Conservation (phyloP, 495 filamentous ascomycete genomes). For the Neurospora sp. region DNA sequence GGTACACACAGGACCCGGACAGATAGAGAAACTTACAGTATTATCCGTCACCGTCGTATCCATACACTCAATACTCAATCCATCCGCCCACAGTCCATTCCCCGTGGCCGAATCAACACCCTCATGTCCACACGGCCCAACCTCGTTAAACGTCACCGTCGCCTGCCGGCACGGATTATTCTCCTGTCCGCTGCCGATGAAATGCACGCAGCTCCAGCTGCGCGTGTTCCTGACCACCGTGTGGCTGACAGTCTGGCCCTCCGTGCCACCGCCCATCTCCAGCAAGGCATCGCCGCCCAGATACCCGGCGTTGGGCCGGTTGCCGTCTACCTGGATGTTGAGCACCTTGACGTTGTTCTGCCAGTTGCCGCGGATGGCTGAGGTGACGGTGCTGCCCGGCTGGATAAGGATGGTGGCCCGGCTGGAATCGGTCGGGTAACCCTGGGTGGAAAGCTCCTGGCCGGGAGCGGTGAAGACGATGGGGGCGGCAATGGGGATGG, state of each 20-base stretch:
- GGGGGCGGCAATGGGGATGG: slow-evolving; percentile 2
- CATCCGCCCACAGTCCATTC: slow-evolving; percentile 7
- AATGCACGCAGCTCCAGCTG: slow-evolving; percentile 11
- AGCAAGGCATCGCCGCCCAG: slow-evolving; percentile 5
- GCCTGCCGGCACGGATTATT: slow-evolving; percentile 4
- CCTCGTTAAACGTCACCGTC: slow-evolving; percentile 5
- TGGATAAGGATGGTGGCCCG: slow-evolving; percentile 7
- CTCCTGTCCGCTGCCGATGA: slow-evolving; percentile 3
- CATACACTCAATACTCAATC: slow-evolving; percentile 8
- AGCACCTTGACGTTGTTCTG: neutral
- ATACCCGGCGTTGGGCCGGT: slow-evolving; percentile 8
- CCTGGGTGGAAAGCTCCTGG: slow-evolving; percentile 10
- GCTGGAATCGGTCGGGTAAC: slow-evolving; percentile 10
- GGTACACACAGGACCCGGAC: too few species aligned
- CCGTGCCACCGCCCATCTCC: slow-evolving; percentile 9
- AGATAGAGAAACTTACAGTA: neutral
- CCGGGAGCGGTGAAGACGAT: slow-evolving; percentile 6
- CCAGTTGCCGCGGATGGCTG: slow-evolving; percentile 5
- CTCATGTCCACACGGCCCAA: slow-evolving; percentile 8
- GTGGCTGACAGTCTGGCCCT: slow-evolving; percentile 4
- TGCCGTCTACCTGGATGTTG: slow-evolving; percentile 9
- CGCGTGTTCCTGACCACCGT: slow-evolving; percentile 4
- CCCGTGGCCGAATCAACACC: slow-evolving; percentile 1
- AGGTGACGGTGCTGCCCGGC: slow-evolving; percentile 3
- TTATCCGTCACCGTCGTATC: slow-evolving; percentile 1